Percentiles rank a stretch among this genome's conserved stretches.
These are phyloP conservation scores for Skeletonema tropicum DNA, from an alignment of 108 stramenopile species.

Conservation along the genomic window DNA sequence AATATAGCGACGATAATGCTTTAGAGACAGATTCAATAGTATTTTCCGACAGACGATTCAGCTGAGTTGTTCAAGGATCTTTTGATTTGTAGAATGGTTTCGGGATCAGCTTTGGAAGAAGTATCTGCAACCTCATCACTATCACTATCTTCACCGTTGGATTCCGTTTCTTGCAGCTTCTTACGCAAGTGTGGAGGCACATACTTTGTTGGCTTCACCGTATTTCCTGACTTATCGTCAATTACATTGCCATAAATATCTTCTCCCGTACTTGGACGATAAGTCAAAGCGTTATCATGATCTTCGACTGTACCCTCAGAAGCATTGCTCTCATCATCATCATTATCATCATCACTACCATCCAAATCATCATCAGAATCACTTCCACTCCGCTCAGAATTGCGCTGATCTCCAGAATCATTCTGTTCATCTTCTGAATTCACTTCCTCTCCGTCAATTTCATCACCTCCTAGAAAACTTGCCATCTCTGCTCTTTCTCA, in stretches of 20 bases:
- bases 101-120: constrained; percentile 24
- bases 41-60: constrained; percentile 93
- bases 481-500: not conserved
- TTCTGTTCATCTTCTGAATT: constrained; percentile 34
- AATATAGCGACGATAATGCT: constrained; percentile 59
- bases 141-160: constrained; percentile 15
- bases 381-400: constrained; percentile 27
- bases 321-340: constrained; percentile 22
- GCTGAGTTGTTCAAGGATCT: constrained; percentile 81
- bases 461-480: not conserved
- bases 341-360: constrained; percentile 34
- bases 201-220: constrained; percentile 60
- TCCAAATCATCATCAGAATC: constrained; percentile 28
- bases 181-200: constrained; percentile 87
- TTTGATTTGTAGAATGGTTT: constrained; percentile 55
- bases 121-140: not conserved
- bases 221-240: constrained; percentile 29
- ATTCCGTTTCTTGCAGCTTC: constrained; percentile 15
- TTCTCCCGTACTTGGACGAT: constrained; percentile 84
- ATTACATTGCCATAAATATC: constrained; percentile 93
- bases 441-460: constrained; percentile 33
- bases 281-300: constrained; percentile 77
- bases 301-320: constrained; percentile 38
- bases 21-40: constrained; percentile 87
- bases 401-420: constrained; percentile 8